Evolutionary conservation across 2,329 filamentous ascomycete genomes (phyloP).

Genomic region (Aspergillus sclerotialis): DNA sequence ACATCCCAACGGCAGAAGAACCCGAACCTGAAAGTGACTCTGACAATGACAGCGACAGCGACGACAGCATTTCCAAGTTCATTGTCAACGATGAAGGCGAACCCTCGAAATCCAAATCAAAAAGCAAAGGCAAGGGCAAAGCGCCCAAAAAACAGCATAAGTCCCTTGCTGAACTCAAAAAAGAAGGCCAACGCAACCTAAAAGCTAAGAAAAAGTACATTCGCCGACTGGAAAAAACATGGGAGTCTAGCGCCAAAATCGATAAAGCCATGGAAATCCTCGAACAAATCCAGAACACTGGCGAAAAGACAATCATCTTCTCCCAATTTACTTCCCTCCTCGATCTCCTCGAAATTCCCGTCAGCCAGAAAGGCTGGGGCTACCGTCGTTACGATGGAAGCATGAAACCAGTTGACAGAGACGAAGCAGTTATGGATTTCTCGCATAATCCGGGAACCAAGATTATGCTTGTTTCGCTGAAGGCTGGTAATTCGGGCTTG

Average conservation of each 20-base stretch:
- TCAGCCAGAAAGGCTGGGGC: constrained; percentile 50
- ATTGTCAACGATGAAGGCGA: constrained; percentile 44
- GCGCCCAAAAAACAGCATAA: constrained; percentile 41
- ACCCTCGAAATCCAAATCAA: constrained; percentile 18
- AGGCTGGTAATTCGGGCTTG: constrained; percentile 76
- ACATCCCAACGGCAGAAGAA: constrained; percentile 19
- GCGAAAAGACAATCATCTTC: constrained; percentile 75
- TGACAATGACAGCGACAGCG: constrained; percentile 24
- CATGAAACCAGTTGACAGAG: constrained; percentile 61
- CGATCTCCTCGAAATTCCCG: constrained; percentile 68
- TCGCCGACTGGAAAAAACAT: constrained; percentile 59
- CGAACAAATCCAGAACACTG: constrained; percentile 41
- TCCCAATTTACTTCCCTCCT: constrained; percentile 74
- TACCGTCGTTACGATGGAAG: constrained; percentile 70
- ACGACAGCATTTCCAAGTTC: constrained; percentile 44
- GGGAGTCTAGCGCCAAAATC: constrained; percentile 69
- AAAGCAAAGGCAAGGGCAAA: constrained; percentile 35
- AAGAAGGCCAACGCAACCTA: constrained; percentile 53
- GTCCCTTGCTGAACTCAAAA: constrained; percentile 24
- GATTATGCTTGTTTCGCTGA: constrained; percentile 71
- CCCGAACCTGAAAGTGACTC: constrained; percentile 14
- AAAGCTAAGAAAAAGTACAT: constrained; percentile 64
- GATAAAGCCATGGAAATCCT: constrained; percentile 62
- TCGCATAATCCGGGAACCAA: constrained; percentile 53
- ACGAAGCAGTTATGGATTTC: constrained; percentile 62